Base-by-base conservation (phyloP, 345 rosid genomes). In the Hirschfeldia incana region DNA sequence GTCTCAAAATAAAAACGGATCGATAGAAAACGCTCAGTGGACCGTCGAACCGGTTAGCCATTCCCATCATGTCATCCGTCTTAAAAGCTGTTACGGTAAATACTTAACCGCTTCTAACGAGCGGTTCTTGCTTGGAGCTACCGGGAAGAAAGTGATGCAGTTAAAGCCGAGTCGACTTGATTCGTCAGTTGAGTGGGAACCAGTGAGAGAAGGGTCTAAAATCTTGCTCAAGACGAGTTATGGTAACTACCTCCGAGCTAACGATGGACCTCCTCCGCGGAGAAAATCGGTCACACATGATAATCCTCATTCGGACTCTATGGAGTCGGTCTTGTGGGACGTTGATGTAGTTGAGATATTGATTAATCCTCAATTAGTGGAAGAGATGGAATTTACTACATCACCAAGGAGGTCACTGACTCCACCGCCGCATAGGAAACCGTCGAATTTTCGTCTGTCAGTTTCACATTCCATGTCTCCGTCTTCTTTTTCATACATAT, bases 81-180 rank as follows among this genome's bases (percentile, higher is more conserved):
- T 95, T 28, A 89, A 87, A 80, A 85, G 91, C 80, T 80, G 88
- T 74, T 83, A 88, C 69, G 91, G 91, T 1, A 90, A 82, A 37
- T 95, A 95, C 84, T 76, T 93, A 27, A 90, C 99, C 69, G 98
- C 98, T 63, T 85, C 97, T 3, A 89, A 91, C 77, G 85, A 85
- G 71, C 92, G 91, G 10, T 91, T 89, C 80, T 69, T 93, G 11
- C 87, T 90, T 0, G 97, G 99, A 28, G 86, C 89, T 84, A 88
- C 91, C 3, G 96, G 97, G 21, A 85, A 85, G 58, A 93, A 93
- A 83, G 96, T 89, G 44, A 44, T 83, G 32, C 99, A 91, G 85
- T 59, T 86, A 0, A 70, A 83, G 13, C 87, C 87, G 33, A 69
- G 74, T 28, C 84, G 87, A 44, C 87, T 81, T 8, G 97, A 92